Conservation (phyloP, 2,329 filamentous ascomycete species). For the Pseudogymnoascus sp. region DNA sequence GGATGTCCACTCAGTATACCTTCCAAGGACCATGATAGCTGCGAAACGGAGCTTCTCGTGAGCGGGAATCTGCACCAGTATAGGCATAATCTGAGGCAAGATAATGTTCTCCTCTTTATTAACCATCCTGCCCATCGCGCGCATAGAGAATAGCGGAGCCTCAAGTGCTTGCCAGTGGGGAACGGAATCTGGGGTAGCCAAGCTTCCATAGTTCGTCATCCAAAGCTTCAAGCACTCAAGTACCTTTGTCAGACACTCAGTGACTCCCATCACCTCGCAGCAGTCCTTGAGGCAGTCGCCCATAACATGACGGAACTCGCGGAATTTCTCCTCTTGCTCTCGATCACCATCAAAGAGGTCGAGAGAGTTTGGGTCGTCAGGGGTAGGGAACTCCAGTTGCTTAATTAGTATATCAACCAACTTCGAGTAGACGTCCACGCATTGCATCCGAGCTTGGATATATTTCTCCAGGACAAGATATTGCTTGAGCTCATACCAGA, state of each 20-base stretch:
- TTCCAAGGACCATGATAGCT: constrained; percentile 91
- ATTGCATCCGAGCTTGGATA: constrained; percentile 67
- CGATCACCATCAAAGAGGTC: constrained; percentile 95
- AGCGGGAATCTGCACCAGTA: constrained; percentile 87
- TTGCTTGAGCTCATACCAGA: constrained; percentile 98
- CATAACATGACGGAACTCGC: constrained; percentile 94
- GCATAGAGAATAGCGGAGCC: constrained; percentile 88
- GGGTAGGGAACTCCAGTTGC: constrained; percentile 78
- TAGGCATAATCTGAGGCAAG: constrained; percentile 82
- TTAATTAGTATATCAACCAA: constrained; percentile 89
- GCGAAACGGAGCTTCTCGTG: constrained; percentile 98
- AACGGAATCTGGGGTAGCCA: constrained; percentile 66
- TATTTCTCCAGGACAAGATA: constrained; percentile 89
- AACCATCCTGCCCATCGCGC: constrained; percentile 95
- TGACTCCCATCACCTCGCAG: constrained; percentile 91
- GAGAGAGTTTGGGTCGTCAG: constrained; percentile 62
- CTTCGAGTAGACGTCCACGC: constrained; percentile 76
- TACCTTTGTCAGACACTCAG: constrained; percentile 84
- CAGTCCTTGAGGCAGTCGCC: constrained; percentile 96
- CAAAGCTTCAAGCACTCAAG: constrained; percentile 79
- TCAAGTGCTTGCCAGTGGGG: constrained; percentile 96
- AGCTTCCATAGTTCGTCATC: constrained; percentile 73
- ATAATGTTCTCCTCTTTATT: constrained; percentile 80
- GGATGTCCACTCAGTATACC: constrained; percentile 97
- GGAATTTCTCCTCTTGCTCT: constrained; percentile 93